Evolutionary conservation across 208 protist genomes (phyloP), one percentile per base, ranked within the genome.

Genomic region (Leishmania aethiopica): DNA sequence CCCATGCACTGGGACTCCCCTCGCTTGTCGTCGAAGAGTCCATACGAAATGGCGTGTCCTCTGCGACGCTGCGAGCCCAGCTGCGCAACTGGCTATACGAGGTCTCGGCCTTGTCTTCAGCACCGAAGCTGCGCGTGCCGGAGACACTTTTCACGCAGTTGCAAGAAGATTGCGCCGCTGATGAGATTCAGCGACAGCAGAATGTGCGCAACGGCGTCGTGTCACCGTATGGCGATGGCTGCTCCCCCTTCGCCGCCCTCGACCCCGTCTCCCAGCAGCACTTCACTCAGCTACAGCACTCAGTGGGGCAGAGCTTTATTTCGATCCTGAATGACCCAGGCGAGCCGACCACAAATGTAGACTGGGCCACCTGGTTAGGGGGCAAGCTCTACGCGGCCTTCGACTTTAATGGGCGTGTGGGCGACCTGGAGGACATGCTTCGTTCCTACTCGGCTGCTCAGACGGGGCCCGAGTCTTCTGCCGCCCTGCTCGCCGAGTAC

Each of bases 301-400:
- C 91, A 10, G 92, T 98, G 40, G 96, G 96, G 1, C 95, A 98
- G 73, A 96, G 93, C 74, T 96, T 97, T 81, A 92, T 94, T 53
- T 97, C 94, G n/a, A 96, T 98, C 77, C 73, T 98, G 51, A 98
- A 96, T 75, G 89, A 98, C 84, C 96, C 96, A 32, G 83, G 74
- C 17, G 80, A 90, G 72, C 47, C 78, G 73, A 88, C 80, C 6
- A 73, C 60, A 3, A 88, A 77, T 53, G 85, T 80, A 19, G 88
- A 89, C 76, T 94, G 91, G 92, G 83, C 87, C 37, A 83, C 83
- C 11, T 96, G 94, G 95, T 66, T 97, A 3, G 91, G 93, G 49
- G 84, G 89, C 8, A 89, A 91, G 75, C 77, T 96, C 1, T 93
- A 89, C 70, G 88, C 90, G 69, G 92, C 88, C 13, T 90, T 94